These are phyloP conservation scores for Acer saccharum DNA, from an alignment of 345 rosid genomes.

Conservation along the genomic window DNA sequence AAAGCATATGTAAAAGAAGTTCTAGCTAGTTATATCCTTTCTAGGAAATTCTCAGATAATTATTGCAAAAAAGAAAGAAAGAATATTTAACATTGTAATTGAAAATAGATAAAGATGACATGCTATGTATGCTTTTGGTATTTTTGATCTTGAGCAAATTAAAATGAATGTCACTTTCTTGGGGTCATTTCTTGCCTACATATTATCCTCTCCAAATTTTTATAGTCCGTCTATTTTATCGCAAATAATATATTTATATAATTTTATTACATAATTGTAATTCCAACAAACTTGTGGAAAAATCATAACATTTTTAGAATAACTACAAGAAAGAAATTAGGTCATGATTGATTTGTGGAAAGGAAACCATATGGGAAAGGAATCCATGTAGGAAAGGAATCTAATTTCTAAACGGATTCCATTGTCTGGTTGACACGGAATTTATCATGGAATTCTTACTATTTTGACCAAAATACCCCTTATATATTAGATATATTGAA, in stretches of 20 bases:
- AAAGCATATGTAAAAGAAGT: not conserved
- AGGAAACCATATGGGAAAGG: too few species aligned
- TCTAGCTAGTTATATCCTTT: not conserved
- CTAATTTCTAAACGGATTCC: too few species aligned
- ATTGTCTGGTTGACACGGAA: too few species aligned
- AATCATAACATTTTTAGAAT: not conserved
- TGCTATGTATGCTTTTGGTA: not conserved
- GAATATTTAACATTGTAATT: not conserved
- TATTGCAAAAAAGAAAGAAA: not conserved
- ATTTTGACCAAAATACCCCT: too few species aligned
- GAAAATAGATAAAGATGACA: not conserved
- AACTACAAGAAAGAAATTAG: not conserved
- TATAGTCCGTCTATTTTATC: too few species aligned
- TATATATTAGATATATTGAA: too few species aligned
- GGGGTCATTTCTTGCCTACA: not conserved
- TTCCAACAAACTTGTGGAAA: not conserved
- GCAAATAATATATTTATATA: too few species aligned
- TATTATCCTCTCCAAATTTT: too few species aligned
- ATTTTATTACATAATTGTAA: not conserved
- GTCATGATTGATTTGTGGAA: too few species aligned
- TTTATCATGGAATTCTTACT: too few species aligned
- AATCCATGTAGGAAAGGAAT: too few species aligned
- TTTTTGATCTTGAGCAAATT: not conserved
- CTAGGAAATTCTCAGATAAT: not conserved
- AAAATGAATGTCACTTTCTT: not conserved